Evolutionary conservation across 148 eudicot species (phyloP).

Genomic region (Spergularia marina): DNA sequence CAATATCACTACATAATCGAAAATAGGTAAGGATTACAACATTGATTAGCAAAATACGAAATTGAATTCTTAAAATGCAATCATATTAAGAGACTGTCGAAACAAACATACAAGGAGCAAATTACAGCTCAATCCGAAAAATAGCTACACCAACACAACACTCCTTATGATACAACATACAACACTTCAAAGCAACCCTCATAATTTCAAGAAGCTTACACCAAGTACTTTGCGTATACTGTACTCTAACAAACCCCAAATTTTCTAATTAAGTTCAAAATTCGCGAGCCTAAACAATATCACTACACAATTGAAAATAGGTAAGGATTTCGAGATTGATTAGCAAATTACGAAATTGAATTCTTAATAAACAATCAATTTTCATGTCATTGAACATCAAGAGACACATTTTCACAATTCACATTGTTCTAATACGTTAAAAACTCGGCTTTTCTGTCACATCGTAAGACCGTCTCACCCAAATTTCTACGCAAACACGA

Average conservation of each 20-base stretch:
- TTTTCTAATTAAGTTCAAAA: neutral
- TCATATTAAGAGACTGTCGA: neutral
- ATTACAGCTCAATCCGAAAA: neutral
- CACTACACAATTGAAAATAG: neutral
- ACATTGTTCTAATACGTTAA: neutral
- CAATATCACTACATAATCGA: neutral
- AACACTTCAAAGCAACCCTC: neutral
- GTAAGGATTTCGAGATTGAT: neutral
- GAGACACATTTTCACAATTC: neutral
- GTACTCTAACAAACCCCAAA: too few relatives aligned
- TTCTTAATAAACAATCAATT: neutral
- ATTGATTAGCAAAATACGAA: neutral
- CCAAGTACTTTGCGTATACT: neutral
- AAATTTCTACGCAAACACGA: neutral
- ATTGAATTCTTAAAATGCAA: neutral
- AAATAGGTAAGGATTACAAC: neutral
- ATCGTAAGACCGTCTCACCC: neutral
- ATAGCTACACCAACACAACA: neutral
- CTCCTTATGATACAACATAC: neutral
- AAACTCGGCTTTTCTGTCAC: neutral
- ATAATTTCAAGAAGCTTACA: neutral
- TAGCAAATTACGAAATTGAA: neutral
- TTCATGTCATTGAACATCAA: slow-evolving; percentile 2
- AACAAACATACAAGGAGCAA: neutral
- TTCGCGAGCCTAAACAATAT: neutral